Conservation (phyloP, 352 stramenopile species). For the Pelagophyceae sp. region DNA sequence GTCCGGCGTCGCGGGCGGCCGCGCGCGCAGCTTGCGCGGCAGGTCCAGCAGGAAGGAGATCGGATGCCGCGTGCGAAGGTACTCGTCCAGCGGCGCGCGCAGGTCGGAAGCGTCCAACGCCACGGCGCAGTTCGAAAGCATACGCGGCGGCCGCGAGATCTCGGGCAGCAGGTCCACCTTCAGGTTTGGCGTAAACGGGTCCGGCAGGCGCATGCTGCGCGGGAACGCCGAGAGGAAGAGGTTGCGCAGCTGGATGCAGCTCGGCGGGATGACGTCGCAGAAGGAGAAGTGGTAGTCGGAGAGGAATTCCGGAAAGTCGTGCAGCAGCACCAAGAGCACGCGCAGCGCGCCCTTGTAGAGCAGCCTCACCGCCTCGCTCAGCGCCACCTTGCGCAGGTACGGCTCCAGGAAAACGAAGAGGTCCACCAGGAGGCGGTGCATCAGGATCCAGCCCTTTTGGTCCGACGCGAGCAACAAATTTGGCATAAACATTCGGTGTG, state of each 20-base stretch:
- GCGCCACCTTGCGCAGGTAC: constrained; percentile 76
- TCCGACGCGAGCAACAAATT: constrained; percentile 82
- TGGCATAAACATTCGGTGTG: constrained; percentile 95
- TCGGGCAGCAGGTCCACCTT: constrained; percentile 93
- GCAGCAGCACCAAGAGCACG: constrained; percentile 92
- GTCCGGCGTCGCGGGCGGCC: constrained; percentile 4
- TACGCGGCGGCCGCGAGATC: constrained; percentile 79
- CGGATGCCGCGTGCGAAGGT: constrained; percentile 67
- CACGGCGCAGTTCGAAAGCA: constrained; percentile 84
- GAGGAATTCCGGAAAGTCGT: constrained; percentile 97
- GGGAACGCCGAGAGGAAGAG: constrained; percentile 94
- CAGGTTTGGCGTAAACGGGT: constrained; percentile 93
- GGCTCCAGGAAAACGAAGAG: constrained; percentile 95
- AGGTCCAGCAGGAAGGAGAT: constrained; percentile 57
- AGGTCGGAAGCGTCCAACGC: constrained; percentile 78
- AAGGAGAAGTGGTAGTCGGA: constrained; percentile 95
- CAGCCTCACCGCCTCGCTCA: constrained; percentile 77
- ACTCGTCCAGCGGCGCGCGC: constrained; percentile 87
- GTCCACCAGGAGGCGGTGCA: constrained; percentile 93
- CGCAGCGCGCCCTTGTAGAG: constrained; percentile 96
- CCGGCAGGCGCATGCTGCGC: constrained; percentile 87
- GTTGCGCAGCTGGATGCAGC: constrained; percentile 95
- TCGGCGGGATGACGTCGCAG: constrained; percentile 91
- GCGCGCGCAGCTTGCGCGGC: constrained; percentile 32
- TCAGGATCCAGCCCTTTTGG: constrained; percentile 89